phyloP scores from a whole-genome alignment of 371 early-diverging fungal species.

The Lichtheimia corymbifera region DNA sequence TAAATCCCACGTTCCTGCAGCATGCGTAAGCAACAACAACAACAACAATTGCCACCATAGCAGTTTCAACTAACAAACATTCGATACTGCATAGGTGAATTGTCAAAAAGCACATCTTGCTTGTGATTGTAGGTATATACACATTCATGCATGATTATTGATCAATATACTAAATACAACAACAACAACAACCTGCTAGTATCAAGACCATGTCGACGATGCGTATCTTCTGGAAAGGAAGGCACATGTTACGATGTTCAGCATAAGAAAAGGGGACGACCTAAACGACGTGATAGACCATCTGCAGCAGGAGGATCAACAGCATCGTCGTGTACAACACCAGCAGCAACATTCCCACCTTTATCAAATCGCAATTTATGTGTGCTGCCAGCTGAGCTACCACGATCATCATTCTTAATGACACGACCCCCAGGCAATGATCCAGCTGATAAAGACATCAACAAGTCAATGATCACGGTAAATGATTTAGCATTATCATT shows the following conservation, averaged over 20 bases:
- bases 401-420: constrained; percentile 7
- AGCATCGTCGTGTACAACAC: neutral
- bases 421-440: constrained; percentile 6
- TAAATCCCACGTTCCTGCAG: constrained; percentile 22
- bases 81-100: constrained; percentile 22
- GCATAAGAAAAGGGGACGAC: constrained; percentile 82
- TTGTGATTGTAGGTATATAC: constrained; percentile 41
- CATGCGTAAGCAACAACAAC: constrained; percentile 16
- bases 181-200: constrained; percentile 30
- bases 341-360: neutral
- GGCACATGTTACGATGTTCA: constrained; percentile 77
- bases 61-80: neutral
- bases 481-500: neutral
- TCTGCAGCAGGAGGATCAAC: neutral
- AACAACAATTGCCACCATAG: neutral
- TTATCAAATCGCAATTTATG: neutral
- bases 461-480: constrained; percentile 12
- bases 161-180: too few species aligned
- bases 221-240: constrained; percentile 64
- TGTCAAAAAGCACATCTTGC: constrained; percentile 54
- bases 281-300: constrained; percentile 59
- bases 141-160: too few species aligned
- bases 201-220: constrained; percentile 75
- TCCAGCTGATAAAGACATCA: constrained; percentile 1
- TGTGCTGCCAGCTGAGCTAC: neutral